Evolutionary conservation across 805 yeast genomes (phyloP), one percentile per base, ranked within the genome.

Genomic region (Naumovozyma castellii): DNA sequence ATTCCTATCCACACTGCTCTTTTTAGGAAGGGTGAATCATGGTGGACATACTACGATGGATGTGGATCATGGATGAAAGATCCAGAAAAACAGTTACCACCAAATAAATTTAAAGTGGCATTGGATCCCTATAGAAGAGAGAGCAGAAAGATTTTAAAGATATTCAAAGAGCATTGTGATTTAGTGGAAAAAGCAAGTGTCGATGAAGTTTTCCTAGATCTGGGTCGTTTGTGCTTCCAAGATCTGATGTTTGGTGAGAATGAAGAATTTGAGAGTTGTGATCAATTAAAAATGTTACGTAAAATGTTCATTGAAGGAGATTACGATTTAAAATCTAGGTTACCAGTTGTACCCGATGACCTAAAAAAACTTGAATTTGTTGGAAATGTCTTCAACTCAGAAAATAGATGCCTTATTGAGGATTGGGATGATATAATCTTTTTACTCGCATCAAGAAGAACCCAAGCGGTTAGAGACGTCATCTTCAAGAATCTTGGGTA

Each of bases 1-100:
- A 71, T 83, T 2, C 72, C 83, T 1, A 88, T 92, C 1, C 98
- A 92, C 57, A 94, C 96, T 0, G 95, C 97, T 0, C 95, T 90
- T 1, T 92, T 84, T 67, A 79, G 76, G 51, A 83, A 80, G 50
- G 97, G 97, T 3, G 87, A 84, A 44, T 72, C 79, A 18, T 72
- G 73, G 36, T 90, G 97, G 97, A 72, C 77, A 38, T 85, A 88
- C 51, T 72, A 68, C 28, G 68, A 67, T 17, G 64, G 61, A 2
- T 59, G 53, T 38, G 64, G 64, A 4, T 48, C 56, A 3, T 59
- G 64, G 64, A 45, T 42, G 18, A 40, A 45, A 14, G 72, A 66
- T 18, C 59, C 59, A 18, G 71, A 75, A 12, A 72, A 75, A 13
- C 69, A 68, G 4, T 48, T 73, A 13, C 87, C 92, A 0, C 78